phyloP scores from a whole-genome alignment of 2,329 filamentous ascomycete genomes.

The Nemania serpens region DNA sequence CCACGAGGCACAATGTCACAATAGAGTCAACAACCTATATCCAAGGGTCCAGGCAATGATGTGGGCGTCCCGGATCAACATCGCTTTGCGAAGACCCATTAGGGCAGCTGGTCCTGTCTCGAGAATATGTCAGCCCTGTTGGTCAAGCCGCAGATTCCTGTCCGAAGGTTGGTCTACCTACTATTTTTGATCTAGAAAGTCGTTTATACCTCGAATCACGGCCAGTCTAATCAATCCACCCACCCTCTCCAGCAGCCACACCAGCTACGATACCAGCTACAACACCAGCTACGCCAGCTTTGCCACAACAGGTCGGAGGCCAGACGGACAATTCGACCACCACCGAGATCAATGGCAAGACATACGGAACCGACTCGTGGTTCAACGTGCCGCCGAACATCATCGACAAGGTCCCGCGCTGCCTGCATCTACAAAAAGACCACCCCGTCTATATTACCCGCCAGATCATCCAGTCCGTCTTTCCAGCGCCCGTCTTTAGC shows the following conservation, averaged over 20 bases:
- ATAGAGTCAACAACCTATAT: conserved; percentile 6
- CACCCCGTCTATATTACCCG: conserved; percentile 92
- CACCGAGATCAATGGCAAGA: conserved; percentile 65
- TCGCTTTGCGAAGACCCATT: conserved; percentile 28
- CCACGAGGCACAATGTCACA: neutral
- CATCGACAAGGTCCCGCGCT: conserved; percentile 71
- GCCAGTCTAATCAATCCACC: conserved; percentile 22
- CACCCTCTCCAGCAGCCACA: conserved; percentile 1
- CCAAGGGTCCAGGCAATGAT: conserved; percentile 27
- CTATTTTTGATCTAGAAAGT: no score
- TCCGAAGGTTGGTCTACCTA: conserved; percentile 35
- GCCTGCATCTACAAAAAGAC: conserved; percentile 86
- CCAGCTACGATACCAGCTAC: conserved; percentile 8
- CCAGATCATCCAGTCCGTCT: conserved; percentile 88
- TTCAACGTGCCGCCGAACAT: conserved; percentile 84
- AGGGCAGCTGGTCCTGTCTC: conserved; percentile 19
- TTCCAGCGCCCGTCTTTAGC: conserved; percentile 72
- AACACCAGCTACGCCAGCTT: conserved; percentile 16
- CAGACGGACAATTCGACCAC: conserved; percentile 36
- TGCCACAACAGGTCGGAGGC: no score
- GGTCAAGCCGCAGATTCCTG: conserved; percentile 29
- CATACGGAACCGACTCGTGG: conserved; percentile 75
- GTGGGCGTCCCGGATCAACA: conserved; percentile 38
- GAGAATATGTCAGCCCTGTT: conserved; percentile 19
- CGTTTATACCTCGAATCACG: conserved; percentile 7